These are phyloP conservation scores for Solanum pinnatisectum DNA, from an alignment of 257 asterid genomes.

Conservation along the genomic window DNA sequence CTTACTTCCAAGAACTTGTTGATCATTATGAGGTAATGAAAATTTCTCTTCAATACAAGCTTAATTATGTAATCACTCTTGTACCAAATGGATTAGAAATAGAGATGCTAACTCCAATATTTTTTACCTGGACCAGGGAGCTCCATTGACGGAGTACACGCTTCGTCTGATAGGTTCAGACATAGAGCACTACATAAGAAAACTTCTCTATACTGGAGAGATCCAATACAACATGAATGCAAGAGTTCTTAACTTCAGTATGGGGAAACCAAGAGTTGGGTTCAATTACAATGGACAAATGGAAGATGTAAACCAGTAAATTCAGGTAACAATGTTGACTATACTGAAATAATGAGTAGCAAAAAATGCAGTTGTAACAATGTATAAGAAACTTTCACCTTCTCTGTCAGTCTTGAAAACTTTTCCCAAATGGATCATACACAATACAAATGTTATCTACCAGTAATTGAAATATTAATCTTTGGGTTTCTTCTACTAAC, in stretches of 20 bases:
- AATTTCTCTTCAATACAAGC: neutral
- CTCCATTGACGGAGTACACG: conserved; percentile 79
- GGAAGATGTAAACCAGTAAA: conserved; percentile 25
- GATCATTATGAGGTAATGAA: conserved; percentile 72
- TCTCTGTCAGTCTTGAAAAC: neutral
- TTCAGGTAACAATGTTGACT: neutral
- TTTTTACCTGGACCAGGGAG: conserved; percentile 48
- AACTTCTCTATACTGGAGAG: conserved; percentile 63
- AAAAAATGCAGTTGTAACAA: neutral
- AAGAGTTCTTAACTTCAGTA: conserved; percentile 81
- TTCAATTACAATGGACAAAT: conserved; percentile 53
- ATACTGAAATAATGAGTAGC: neutral
- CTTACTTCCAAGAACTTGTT: conserved; percentile 77
- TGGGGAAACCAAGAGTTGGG: conserved; percentile 87
- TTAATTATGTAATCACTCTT: neutral
- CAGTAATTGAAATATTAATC: neutral
- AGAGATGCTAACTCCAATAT: neutral
- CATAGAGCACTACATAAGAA: conserved; percentile 77
- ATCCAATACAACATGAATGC: conserved; percentile 88
- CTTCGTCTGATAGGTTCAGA: conserved; percentile 91
- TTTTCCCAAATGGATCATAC: neutral
- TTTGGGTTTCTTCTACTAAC: neutral
- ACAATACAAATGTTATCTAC: neutral
- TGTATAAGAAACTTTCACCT: neutral
- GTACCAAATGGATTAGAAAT: neutral